A percentile compares a stretch with the other conserved stretches of the same genome.
Evolutionary conservation across 768 basidiomycete genomes (phyloP).

Genomic region (Mrakia frigida): DNA sequence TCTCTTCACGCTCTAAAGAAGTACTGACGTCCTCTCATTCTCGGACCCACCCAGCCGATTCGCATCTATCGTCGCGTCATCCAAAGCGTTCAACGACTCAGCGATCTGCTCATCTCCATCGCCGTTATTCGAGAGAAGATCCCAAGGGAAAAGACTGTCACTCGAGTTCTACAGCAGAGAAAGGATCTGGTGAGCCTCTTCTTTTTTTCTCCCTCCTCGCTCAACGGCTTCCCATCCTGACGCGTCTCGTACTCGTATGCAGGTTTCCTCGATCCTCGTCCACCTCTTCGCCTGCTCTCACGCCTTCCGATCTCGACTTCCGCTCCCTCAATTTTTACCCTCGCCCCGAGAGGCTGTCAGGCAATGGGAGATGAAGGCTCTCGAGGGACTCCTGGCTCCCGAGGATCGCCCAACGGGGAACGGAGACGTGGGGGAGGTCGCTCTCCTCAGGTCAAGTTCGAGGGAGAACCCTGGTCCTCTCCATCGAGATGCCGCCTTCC

Average conservation of each 20-base stretch:
- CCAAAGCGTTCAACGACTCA: constrained; percentile 35
- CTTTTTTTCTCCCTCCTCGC: not conserved
- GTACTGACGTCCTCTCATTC: not conserved
- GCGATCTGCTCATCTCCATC: constrained; percentile 36
- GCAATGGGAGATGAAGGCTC: constrained; percentile 21
- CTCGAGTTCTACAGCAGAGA: constrained; percentile 11
- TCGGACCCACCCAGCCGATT: not conserved
- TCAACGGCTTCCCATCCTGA: not conserved
- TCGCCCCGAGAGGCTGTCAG: constrained; percentile 38
- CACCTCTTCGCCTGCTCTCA: constrained; percentile 42
- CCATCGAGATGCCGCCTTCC: constrained; percentile 20
- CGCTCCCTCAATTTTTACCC: constrained; percentile 45
- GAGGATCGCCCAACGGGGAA: not conserved
- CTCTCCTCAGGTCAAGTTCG: not conserved
- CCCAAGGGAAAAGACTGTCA: constrained; percentile 20
- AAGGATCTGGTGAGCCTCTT: constrained; percentile 25
- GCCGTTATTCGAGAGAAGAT: constrained; percentile 31
- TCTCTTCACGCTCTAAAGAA: not conserved
- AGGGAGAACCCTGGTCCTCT: constrained; percentile 2
- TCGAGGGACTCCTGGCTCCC: constrained; percentile 16
- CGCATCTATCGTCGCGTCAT: constrained; percentile 25
- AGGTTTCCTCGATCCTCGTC: constrained; percentile 42
- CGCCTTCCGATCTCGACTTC: constrained; percentile 41
- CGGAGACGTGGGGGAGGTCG: constrained; percentile 13
- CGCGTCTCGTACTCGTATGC: not conserved